These are phyloP conservation scores for Pittosporum tobira DNA, from an alignment of 129 eudicot genomes.

Conservation along the genomic window DNA sequence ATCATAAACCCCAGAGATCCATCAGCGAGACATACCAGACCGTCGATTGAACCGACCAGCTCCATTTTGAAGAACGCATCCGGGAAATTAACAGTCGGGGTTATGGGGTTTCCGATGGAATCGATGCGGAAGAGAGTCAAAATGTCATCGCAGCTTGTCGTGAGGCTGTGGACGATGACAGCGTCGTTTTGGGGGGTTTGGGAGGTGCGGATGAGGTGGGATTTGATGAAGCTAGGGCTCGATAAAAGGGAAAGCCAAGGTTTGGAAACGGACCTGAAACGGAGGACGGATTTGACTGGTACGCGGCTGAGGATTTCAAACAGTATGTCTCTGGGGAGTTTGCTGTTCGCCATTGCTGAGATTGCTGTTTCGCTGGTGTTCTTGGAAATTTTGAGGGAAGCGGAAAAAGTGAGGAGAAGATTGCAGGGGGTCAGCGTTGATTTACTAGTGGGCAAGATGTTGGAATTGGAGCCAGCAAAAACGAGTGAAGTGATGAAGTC, in stretches of 20 bases:
- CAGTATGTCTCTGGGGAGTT: conserved; percentile 1
- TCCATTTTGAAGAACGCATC: conserved; percentile 7
- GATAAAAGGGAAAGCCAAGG: neutral
- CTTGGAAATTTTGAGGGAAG: no score
- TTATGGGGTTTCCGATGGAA: neutral
- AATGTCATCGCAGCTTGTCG: neutral
- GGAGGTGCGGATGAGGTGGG: neutral
- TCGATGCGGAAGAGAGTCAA: neutral
- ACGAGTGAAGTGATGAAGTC: no score
- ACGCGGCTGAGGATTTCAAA: neutral
- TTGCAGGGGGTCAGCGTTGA: no score
- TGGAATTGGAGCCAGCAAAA: no score
- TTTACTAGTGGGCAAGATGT: no score
- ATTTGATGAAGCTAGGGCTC: neutral
- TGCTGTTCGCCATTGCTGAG: neutral
- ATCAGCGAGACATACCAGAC: conserved; percentile 1
- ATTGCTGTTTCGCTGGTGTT: no score
- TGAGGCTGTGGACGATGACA: neutral
- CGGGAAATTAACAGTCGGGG: neutral
- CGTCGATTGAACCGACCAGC: conserved; percentile 3
- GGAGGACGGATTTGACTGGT: neutral
- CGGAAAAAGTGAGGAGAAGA: no score
- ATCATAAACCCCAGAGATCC: conserved; percentile 7
- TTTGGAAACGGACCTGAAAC: neutral
- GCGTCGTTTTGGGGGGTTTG: neutral